phyloP scores from a whole-genome alignment of 805 yeast species.

The Dipodascus albidus region DNA sequence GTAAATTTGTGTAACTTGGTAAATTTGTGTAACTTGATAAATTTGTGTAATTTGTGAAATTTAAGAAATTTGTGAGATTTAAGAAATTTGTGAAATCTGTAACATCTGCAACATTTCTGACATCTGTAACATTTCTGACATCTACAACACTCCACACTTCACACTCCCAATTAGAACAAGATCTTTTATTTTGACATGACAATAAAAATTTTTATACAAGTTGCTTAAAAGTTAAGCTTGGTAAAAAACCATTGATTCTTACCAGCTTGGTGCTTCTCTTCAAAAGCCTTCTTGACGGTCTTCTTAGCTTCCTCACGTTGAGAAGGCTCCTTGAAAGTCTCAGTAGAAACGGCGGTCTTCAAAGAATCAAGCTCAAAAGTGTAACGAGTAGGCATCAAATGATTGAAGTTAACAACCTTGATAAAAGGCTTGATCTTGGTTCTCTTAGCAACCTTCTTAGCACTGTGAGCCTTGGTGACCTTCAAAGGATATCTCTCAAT shows the following conservation, averaged over 20 bases:
- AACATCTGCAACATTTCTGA: background rate
- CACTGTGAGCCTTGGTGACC: slow-evolving; percentile 90
- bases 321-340: slow-evolving; percentile 93
- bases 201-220: slow-evolving; percentile 3
- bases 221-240: slow-evolving; percentile 76
- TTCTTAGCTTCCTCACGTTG: slow-evolving; percentile 99
- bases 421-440: slow-evolving; percentile 98
- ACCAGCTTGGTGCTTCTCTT: slow-evolving; percentile 97
- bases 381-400: slow-evolving; percentile 99
- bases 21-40: too few relatives aligned
- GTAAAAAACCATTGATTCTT: slow-evolving; percentile 99
- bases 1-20: too few relatives aligned
- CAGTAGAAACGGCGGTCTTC: slow-evolving; percentile 84
- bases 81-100: too few relatives aligned
- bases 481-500: slow-evolving; percentile 96
- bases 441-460: slow-evolving; percentile 94
- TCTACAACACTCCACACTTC: too few relatives aligned
- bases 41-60: too few relatives aligned
- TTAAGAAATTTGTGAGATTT: too few relatives aligned
- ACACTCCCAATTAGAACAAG: background rate
- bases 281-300: slow-evolving; percentile 97
- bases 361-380: slow-evolving; percentile 92
- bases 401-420: slow-evolving; percentile 99
- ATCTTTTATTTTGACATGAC: slow-evolving; percentile 1
- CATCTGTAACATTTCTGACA: background rate